Evolutionary conservation across 2,329 filamentous ascomycete species (phyloP).

Genomic region (Fusarium globosum): DNA sequence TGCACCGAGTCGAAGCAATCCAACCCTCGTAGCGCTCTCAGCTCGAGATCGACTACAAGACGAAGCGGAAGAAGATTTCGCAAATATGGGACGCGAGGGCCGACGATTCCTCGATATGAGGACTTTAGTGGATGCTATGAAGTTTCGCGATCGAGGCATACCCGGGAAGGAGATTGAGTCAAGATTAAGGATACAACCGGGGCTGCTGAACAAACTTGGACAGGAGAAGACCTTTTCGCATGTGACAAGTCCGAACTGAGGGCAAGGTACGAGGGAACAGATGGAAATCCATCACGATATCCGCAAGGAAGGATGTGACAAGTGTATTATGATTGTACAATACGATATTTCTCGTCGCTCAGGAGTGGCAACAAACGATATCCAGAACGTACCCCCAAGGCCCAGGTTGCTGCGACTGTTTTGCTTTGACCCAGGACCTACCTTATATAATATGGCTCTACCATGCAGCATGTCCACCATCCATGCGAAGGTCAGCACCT

Average conservation of each 20-base stretch:
- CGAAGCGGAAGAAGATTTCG: slow-evolving; percentile 57
- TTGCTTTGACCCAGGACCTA: neutral
- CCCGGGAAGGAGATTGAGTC: slow-evolving; percentile 57
- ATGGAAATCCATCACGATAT: neutral
- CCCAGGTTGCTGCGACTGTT: neutral
- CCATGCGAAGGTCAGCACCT: slow-evolving; percentile 75
- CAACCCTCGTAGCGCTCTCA: slow-evolving; percentile 62
- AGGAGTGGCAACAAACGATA: slow-evolving; percentile 19
- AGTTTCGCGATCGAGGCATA: slow-evolving; percentile 56
- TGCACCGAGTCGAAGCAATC: slow-evolving; percentile 52
- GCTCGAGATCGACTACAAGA: slow-evolving; percentile 59
- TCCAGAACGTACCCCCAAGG: slow-evolving; percentile 13
- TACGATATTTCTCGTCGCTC: slow-evolving; percentile 28
- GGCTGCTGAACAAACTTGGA: slow-evolving; percentile 60
- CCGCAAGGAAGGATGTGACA: slow-evolving; percentile 4
- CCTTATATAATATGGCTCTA: slow-evolving; percentile 46
- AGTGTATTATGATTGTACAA: slow-evolving; percentile 30
- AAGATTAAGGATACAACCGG: slow-evolving; percentile 57
- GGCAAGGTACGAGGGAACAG: neutral
- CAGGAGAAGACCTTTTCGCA: slow-evolving; percentile 54
- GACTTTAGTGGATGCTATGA: slow-evolving; percentile 59
- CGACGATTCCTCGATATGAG: slow-evolving; percentile 61
- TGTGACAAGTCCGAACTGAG: slow-evolving; percentile 44
- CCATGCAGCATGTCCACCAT: slow-evolving; percentile 76
- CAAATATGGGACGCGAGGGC: slow-evolving; percentile 52